Evolutionary conservation across 495 filamentous ascomycete genomes (phyloP).

Genomic region (Penicillium dipodomyicola): DNA sequence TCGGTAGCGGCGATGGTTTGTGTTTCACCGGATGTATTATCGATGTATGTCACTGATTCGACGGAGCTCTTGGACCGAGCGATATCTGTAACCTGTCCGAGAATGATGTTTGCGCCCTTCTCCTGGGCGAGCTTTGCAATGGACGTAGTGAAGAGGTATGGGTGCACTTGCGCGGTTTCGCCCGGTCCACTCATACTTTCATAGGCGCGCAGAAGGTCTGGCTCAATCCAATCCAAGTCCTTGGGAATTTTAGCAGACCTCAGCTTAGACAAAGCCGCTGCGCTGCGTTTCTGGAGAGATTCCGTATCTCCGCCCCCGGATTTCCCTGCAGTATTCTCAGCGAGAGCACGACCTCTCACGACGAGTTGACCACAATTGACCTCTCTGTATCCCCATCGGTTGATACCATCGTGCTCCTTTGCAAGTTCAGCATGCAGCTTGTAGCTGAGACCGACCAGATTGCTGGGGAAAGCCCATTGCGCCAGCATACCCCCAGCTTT

Average conservation of each 20-base stretch:
- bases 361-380: conserved; percentile 73
- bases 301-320: conserved; percentile 36
- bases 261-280: conserved; percentile 57
- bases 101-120: conserved; percentile 67
- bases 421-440: conserved; percentile 79
- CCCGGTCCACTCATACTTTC: conserved; percentile 78
- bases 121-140: conserved; percentile 79
- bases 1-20: conserved; percentile 72
- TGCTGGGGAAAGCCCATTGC: conserved; percentile 87
- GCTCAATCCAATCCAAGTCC: conserved; percentile 84
- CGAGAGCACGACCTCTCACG: conserved; percentile 51
- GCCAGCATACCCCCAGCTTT: conserved; percentile 93
- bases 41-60: conserved; percentile 69
- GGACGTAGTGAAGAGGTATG: conserved; percentile 84
- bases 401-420: conserved; percentile 75
- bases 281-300: conserved; percentile 71
- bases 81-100: conserved; percentile 65
- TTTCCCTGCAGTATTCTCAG: conserved; percentile 34
- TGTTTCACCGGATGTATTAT: conserved; percentile 56
- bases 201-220: conserved; percentile 64
- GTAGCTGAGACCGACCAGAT: conserved; percentile 84
- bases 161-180: conserved; percentile 91
- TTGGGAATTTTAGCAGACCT: conserved; percentile 63
- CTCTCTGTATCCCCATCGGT: conserved; percentile 84
- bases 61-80: conserved; percentile 54